Evolutionary conservation across 441 rosid species (phyloP).

Genomic region (Populus hybrid): DNA sequence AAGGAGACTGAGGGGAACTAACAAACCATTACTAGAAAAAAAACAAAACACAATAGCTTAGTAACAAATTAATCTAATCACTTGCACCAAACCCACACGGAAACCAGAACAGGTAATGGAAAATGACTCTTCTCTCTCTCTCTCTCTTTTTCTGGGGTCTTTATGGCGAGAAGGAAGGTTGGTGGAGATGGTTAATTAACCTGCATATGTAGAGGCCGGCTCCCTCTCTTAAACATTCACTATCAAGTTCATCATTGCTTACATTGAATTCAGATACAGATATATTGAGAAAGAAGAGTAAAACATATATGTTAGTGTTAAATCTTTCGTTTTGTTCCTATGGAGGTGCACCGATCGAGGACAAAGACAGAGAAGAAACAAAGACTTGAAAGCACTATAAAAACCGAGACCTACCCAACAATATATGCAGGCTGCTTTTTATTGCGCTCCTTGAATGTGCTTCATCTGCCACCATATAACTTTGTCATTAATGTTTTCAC

Average conservation of each 20-base stretch:
- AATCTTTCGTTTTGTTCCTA: background rate
- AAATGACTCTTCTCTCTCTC: constrained; percentile 34
- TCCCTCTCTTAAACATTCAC: constrained; percentile 31
- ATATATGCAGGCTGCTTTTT: constrained; percentile 46
- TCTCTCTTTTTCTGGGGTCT: constrained; percentile 6
- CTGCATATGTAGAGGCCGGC: constrained; percentile 21
- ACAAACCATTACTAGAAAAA: constrained; percentile 27
- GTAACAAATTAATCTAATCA: constrained; percentile 14
- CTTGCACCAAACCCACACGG: constrained; percentile 30
- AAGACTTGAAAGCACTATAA: constrained; percentile 44
- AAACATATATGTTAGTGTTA: background rate
- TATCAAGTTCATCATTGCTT: constrained; percentile 62
- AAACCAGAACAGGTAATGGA: constrained; percentile 22
- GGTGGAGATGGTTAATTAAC: constrained; percentile 53
- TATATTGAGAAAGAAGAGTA: constrained; percentile 6
- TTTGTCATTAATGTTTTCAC: constrained; percentile 32
- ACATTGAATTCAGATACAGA: constrained; percentile 45
- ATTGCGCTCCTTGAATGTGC: constrained; percentile 80
- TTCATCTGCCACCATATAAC: constrained; percentile 52
- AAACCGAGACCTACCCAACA: constrained; percentile 74
- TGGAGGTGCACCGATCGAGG: constrained; percentile 15
- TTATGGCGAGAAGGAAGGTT: constrained; percentile 57
- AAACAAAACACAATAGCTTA: background rate
- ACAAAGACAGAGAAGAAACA: background rate
- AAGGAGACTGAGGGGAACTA: constrained; percentile 22